A percentile compares a stretch with the other conserved stretches of the same genome.
These are phyloP conservation scores for Linum lewisii DNA, from an alignment of 345 rosid species.

Conservation along the genomic window DNA sequence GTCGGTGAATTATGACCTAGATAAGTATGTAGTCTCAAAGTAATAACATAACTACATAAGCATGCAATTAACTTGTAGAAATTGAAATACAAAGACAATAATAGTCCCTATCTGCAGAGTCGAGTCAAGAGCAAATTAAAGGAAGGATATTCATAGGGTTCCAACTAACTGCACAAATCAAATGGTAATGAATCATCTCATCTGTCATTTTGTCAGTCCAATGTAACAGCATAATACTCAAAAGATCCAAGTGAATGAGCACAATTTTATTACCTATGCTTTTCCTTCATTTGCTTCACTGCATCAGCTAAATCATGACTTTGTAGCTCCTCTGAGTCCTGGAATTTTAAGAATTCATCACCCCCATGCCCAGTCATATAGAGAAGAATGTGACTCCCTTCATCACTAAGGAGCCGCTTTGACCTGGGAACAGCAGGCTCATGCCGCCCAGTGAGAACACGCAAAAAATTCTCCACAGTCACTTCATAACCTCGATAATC, in stretches of 20 bases:
- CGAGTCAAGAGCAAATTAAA: no score
- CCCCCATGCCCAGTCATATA: slow-evolving; percentile 99
- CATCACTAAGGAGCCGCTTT: slow-evolving; percentile 94
- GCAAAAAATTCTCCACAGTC: slow-evolving; percentile 78
- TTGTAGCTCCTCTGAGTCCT: slow-evolving; percentile 95
- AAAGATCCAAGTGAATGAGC: slow-evolving; percentile 11
- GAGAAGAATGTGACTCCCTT: slow-evolving; percentile 93
- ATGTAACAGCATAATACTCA: no score
- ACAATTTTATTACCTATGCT: slow-evolving; percentile 47
- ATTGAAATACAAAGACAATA: not conserved
- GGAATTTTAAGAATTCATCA: slow-evolving; percentile 90
- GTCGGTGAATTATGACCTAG: slow-evolving; percentile 10
- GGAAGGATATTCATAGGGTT: no score
- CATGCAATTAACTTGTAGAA: not conserved
- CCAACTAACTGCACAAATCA: no score
- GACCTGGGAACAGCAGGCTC: slow-evolving; percentile 95
- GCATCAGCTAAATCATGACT: slow-evolving; percentile 99
- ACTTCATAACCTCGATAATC: slow-evolving; percentile 99
- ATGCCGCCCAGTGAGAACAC: slow-evolving; percentile 90
- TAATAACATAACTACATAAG: no score
- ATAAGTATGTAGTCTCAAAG: not conserved
- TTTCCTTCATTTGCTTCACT: slow-evolving; percentile 98
- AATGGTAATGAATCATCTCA: no score
- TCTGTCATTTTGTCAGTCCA: no score
- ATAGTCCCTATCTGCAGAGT: not conserved